Percentiles rank a stretch among this genome's conserved stretches.
Evolutionary conservation across 108 stramenopile species (phyloP).

Genomic region (Fragilaria crotonensis): DNA sequence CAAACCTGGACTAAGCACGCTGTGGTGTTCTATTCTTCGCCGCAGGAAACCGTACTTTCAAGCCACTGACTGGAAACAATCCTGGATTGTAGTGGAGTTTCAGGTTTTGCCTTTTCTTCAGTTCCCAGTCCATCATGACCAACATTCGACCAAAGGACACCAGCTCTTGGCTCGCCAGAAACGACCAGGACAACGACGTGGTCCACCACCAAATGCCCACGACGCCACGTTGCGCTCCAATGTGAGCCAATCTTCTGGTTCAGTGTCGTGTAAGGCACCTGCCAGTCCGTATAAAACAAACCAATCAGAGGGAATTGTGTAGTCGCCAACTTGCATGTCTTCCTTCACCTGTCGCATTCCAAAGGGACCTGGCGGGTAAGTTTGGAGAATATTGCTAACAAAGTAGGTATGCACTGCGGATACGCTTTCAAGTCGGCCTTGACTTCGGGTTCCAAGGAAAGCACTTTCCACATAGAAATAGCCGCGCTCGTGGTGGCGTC

Average conservation of each 20-base stretch:
- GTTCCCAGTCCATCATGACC: constrained; percentile 16
- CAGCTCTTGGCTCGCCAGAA: constrained; percentile 17
- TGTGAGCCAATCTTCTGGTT: neutral
- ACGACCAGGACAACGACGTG: constrained; percentile 25
- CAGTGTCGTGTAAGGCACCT: constrained; percentile 18
- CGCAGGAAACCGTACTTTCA: no score
- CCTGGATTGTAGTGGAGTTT: constrained; percentile 23
- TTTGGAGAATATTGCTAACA: constrained; percentile 7
- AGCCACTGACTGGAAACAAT: no score
- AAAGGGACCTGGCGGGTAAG: constrained; percentile 29
- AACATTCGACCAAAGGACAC: constrained; percentile 12
- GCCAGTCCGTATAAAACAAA: constrained; percentile 21
- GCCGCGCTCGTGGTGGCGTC: constrained; percentile 25
- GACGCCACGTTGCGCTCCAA: constrained; percentile 2
- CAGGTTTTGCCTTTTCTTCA: constrained; percentile 22
- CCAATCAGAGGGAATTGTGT: constrained; percentile 15
- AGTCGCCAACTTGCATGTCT: constrained; percentile 15
- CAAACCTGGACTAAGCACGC: no score
- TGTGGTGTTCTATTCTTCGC: no score
- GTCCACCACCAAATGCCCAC: constrained; percentile 26
- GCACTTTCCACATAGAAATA: constrained; percentile 15
- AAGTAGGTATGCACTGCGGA: constrained; percentile 3
- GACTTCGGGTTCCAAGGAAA: constrained; percentile 16
- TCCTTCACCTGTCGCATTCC: constrained; percentile 18
- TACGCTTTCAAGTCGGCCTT: constrained; percentile 9